These are phyloP conservation scores for Hymenoscyphus fructigenus DNA, from an alignment of 2,329 filamentous ascomycete species.

Conservation along the genomic window DNA sequence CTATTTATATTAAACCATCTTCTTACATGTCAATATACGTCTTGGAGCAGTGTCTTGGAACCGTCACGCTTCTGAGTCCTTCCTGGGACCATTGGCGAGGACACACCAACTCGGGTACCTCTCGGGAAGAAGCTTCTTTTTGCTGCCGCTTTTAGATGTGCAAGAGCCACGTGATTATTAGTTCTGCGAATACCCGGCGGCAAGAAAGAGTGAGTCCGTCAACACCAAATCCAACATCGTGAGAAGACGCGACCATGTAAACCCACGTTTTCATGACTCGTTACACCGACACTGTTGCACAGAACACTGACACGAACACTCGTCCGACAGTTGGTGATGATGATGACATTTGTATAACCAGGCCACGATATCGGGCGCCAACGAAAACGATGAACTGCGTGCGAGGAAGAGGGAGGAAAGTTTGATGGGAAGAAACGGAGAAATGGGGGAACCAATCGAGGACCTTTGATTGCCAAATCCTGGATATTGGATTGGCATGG, in stretches of 20 bases:
- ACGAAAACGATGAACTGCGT: not conserved
- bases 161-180: no score
- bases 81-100: no score
- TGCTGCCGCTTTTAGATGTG: no score
- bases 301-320: not conserved
- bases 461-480: not conserved
- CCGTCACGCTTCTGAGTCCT: no score
- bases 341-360: no score
- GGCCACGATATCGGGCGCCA: not conserved
- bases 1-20: no score
- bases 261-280: slow-evolving; percentile 1
- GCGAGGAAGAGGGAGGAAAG: not conserved
- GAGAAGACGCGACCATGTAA: not conserved
- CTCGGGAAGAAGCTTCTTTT: no score
- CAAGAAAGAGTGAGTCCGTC: not conserved
- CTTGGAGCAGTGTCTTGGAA: no score
- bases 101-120: no score
- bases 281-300: not conserved
- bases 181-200: not conserved
- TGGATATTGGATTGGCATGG: not conserved
- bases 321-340: not conserved
- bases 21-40: no score
- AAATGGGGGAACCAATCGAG: not conserved
- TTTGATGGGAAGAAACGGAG: not conserved
- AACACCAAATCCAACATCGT: not conserved